Conservation (phyloP, 2,329 filamentous ascomycete genomes). For the Zymoseptoria passerinii region DNA sequence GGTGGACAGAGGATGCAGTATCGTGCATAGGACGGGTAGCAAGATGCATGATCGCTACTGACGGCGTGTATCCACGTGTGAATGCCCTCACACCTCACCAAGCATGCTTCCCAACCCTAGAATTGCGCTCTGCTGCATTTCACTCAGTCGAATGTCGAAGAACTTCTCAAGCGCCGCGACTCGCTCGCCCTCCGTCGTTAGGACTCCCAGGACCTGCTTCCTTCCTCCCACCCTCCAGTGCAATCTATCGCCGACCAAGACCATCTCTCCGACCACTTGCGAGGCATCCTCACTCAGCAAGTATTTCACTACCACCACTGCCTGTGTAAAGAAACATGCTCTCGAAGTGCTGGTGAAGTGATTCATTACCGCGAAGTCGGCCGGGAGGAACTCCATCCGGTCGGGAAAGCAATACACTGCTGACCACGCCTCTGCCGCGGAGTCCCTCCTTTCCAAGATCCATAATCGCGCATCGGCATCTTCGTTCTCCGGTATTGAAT, state of each 20-base stretch:
- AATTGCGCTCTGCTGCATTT: conserved; percentile 33
- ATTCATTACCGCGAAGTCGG: conserved; percentile 56
- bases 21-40: conserved; percentile 24
- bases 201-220: conserved; percentile 33
- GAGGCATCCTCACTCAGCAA: conserved; percentile 36
- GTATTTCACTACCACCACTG: conserved; percentile 47
- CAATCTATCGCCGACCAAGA: conserved; percentile 36
- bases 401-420: conserved; percentile 58
- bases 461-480: conserved; percentile 32
- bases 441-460: conserved; percentile 32
- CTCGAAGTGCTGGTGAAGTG: conserved; percentile 44
- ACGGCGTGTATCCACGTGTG: not conserved
- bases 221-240: conserved; percentile 39
- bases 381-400: conserved; percentile 48
- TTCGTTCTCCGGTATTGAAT: conserved; percentile 15
- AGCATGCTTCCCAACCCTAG: conserved; percentile 13
- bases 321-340: conserved; percentile 47
- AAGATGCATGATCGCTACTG: not conserved
- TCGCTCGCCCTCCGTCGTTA: conserved; percentile 36
- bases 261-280: conserved; percentile 30
- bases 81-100: not conserved
- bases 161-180: conserved; percentile 35
- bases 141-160: conserved; percentile 37
- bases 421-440: conserved; percentile 40
- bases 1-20: conserved; percentile 43